Evolutionary conservation across 2,329 filamentous ascomycete species (phyloP).

Genomic region (Pseudovirgaria hyperparasitica): DNA sequence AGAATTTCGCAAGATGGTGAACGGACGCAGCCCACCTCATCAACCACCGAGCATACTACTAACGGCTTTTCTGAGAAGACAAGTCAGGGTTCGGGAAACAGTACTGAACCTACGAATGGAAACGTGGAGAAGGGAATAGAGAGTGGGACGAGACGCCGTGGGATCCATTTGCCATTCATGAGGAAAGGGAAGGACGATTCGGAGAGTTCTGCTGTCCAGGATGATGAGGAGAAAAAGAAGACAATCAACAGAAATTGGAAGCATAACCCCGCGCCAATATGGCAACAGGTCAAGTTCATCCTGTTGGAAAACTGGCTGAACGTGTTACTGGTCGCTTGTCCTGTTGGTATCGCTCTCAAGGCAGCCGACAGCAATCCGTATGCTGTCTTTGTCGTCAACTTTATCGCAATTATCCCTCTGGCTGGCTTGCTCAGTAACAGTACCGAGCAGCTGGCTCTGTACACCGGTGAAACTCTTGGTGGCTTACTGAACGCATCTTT

Average conservation of each 20-base stretch:
- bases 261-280: constrained; percentile 11
- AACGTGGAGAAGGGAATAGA: too few relatives aligned
- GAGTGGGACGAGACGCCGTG: neutral
- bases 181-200: neutral
- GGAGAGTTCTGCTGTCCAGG: neutral
- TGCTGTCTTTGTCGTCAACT: constrained; percentile 75
- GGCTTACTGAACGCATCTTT: constrained; percentile 85
- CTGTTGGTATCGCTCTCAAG: constrained; percentile 61
- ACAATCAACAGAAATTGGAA: neutral
- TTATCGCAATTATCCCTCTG: constrained; percentile 82
- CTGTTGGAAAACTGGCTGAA: constrained; percentile 81
- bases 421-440: constrained; percentile 78
- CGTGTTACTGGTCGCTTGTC: constrained; percentile 63
- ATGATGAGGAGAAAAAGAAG: neutral
- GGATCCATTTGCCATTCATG: neutral
- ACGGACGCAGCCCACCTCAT: too few relatives aligned
- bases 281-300: constrained; percentile 54
- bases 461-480: constrained; percentile 69
- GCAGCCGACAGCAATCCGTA: too few relatives aligned
- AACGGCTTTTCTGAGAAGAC: too few relatives aligned
- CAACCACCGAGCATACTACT: too few relatives aligned
- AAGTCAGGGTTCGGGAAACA: too few relatives aligned
- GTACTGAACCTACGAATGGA: too few relatives aligned
- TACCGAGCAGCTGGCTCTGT: constrained; percentile 77
- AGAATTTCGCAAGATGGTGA: too few relatives aligned